Evolutionary conservation across 306 rosid genomes (phyloP), one percentile per base, ranked within the genome.

Genomic region (Prunus dulcis): DNA sequence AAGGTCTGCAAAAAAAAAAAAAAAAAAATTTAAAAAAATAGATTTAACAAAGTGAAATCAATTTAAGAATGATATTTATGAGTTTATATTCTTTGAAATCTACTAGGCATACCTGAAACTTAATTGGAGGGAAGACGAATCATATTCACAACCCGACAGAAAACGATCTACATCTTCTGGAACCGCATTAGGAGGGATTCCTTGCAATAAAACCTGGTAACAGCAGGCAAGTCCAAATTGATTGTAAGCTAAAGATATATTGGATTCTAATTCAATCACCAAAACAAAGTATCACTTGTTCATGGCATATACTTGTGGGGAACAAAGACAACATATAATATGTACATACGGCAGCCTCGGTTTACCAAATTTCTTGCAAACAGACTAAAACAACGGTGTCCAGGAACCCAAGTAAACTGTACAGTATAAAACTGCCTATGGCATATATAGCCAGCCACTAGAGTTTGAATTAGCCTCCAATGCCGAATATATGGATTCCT

Each of bases 151-250:
- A 38, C 92, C 93, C 7, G 83, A 81, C 79, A 96, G 70, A 75
- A 84, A 71, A 41, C 97, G 95, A 17, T 65, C 90, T 43, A 96
- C 12, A 4, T 96, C 98, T 22, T 73, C 85, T 13, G 13, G 47
- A 18, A 0, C 0, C 2, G 84, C 80, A 32, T 3, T 45, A 73
- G 79, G 77, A 34, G 93, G 93, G 52, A 92, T 8, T 64, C 99
- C 99, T 82, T 82, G 82, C 60, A 92, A 85, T 64, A 92, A 76
- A 49, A 96, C 89, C 99, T 89, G 77, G 41, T 72, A 75, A 80
- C 70, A 71, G 20, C 38, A 67, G 51, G 51, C 73, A 82, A 64
- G 38, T 30, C 50, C 69, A 64, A 57, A 45, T 14, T 9, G 17
- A 73, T 23, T 5, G 27, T 15, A 19, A 4, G 49, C 13, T 32